phyloP scores from a whole-genome alignment of 2,329 filamentous ascomycete species.

The Curvularia sp. region DNA sequence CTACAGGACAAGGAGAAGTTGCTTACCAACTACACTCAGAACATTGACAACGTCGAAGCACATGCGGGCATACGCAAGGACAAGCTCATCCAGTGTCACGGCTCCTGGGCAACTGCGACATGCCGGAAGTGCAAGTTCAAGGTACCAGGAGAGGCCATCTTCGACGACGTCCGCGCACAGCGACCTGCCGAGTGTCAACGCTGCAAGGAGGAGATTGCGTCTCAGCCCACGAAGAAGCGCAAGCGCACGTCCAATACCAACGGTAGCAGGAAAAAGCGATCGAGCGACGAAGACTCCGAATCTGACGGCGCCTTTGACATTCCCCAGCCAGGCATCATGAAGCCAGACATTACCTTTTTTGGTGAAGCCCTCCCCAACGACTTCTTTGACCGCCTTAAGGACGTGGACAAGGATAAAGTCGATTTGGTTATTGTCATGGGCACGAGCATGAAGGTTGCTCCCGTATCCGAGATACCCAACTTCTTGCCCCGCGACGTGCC shows the following conservation, averaged over 20 bases:
- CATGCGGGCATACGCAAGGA: conserved; percentile 81
- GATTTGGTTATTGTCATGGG: conserved; percentile 96
- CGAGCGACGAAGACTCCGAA: conserved; percentile 62
- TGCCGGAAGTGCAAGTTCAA: conserved; percentile 82
- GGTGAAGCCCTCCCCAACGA: conserved; percentile 85
- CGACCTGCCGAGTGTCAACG: conserved; percentile 77
- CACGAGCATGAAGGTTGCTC: conserved; percentile 93
- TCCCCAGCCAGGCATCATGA: conserved; percentile 81
- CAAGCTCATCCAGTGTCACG: conserved; percentile 94
- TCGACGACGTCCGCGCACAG: conserved; percentile 77
- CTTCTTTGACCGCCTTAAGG: conserved; percentile 81
- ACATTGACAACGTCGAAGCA: conserved; percentile 95
- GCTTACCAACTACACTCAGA: conserved; percentile 97
- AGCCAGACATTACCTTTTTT: conserved; percentile 97
- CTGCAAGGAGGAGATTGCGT: conserved; percentile 66
- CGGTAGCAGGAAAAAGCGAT: conserved; percentile 53
- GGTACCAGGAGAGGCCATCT: conserved; percentile 78
- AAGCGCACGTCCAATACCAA: conserved; percentile 59
- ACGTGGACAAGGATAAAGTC: conserved; percentile 78
- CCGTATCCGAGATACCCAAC: conserved; percentile 88
- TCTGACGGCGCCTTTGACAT: conserved; percentile 69
- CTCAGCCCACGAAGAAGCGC: conserved; percentile 59
- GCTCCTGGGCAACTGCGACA: conserved; percentile 90
- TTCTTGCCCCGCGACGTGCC: conserved; percentile 80
- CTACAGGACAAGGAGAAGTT: conserved; percentile 88